Conservation (phyloP, 1,284 basidiomycete species). For the Sparassis latifolia region DNA sequence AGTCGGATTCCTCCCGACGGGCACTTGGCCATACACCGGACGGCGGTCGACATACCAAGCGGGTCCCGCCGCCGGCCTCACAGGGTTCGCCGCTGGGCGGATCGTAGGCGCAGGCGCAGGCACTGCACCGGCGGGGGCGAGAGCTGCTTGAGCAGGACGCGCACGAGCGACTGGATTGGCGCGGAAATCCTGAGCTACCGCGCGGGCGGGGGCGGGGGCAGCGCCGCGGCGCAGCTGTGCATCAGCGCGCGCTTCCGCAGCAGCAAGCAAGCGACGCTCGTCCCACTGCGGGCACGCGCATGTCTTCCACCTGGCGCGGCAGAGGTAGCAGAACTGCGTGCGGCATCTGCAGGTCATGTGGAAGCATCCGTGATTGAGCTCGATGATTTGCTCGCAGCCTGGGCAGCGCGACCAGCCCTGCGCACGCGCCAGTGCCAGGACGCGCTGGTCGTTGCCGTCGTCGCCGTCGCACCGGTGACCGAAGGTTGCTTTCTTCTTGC, state of each 20-base stretch:
- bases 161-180: neutral
- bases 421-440: conserved; percentile 27
- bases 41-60: too few species aligned
- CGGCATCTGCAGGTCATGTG: conserved; percentile 43
- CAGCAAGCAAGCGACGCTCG: conserved; percentile 26
- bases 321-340: conserved; percentile 40
- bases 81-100: too few species aligned
- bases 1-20: too few species aligned
- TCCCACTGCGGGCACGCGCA: conserved; percentile 38
- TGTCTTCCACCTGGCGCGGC: conserved; percentile 32
- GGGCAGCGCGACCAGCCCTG: conserved; percentile 39
- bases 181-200: neutral
- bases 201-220: neutral
- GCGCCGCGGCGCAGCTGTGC: conserved; percentile 11
- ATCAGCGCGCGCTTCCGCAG: conserved; percentile 27
- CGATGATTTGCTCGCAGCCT: conserved; percentile 35
- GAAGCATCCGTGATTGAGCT: conserved; percentile 35
- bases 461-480: conserved; percentile 20
- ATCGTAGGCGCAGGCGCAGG: neutral
- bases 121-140: neutral
- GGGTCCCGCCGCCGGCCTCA: too few species aligned
- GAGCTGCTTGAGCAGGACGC: neutral
- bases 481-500: conserved; percentile 21
- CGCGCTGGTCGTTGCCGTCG: conserved; percentile 22
- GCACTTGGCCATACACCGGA: too few species aligned